Conservation (phyloP, 1,284 basidiomycete genomes). For the Athelia sp. region DNA sequence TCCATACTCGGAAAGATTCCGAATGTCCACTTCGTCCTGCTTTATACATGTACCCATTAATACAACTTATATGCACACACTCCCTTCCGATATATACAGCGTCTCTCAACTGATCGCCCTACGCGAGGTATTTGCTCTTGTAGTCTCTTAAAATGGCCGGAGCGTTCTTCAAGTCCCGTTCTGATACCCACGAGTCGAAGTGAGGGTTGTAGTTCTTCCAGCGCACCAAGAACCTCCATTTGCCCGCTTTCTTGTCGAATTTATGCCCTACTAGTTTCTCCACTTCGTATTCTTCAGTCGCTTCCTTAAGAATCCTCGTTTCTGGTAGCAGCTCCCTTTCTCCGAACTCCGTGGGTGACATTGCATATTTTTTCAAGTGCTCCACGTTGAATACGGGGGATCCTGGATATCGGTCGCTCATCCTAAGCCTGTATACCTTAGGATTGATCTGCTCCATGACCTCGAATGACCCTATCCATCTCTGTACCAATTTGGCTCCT, state of each 20-base stretch:
- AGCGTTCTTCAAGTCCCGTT: neutral
- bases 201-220: slow-evolving; percentile 5
- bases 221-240: neutral
- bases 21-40: too few relatives aligned
- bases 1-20: too few relatives aligned
- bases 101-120: too few relatives aligned
- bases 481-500: slow-evolving; percentile 18
- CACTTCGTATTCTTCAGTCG: slow-evolving; percentile 10
- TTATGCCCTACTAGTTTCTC: slow-evolving; percentile 12
- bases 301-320: slow-evolving; percentile 1
- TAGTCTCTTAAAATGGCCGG: neutral
- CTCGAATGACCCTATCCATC: slow-evolving; percentile 19
- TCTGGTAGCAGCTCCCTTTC: slow-evolving; percentile 1
- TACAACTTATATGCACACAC: too few relatives aligned
- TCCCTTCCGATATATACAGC: too few relatives aligned
- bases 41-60: neutral
- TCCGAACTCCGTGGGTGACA: slow-evolving; percentile 12
- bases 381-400: slow-evolving; percentile 22
- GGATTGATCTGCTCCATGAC: slow-evolving; percentile 13
- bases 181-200: neutral
- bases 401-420: slow-evolving; percentile 20
- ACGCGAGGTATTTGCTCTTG: neutral
- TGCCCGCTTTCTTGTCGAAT: neutral
- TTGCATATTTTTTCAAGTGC: slow-evolving; percentile 19
- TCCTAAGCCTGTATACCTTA: slow-evolving; percentile 18